These are phyloP conservation scores for Isoetes taiwanensis DNA, from an alignment of 75 land plant genomes.

Conservation along the genomic window DNA sequence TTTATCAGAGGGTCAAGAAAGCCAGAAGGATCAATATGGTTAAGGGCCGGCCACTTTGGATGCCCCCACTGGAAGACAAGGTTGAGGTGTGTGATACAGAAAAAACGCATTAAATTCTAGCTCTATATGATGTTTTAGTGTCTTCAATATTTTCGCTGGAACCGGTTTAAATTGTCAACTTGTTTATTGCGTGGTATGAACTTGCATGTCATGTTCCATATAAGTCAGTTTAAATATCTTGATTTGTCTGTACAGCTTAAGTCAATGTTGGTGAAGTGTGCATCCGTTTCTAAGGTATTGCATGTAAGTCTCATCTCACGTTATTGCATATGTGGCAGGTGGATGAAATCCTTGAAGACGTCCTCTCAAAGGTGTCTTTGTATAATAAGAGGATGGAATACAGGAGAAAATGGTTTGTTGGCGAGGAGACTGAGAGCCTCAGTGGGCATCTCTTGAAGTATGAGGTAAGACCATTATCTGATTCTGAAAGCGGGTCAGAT, in stretches of 20 bases:
- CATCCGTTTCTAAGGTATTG: too few species aligned
- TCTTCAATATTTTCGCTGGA: background rate
- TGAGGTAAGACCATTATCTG: conserved; percentile 4
- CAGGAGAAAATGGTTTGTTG: conserved; percentile 76
- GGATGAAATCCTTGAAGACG: conserved; percentile 62
- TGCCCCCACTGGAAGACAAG: conserved; percentile 69
- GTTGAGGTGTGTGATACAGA: too few species aligned
- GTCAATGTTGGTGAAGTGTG: too few species aligned
- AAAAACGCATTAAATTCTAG: too few species aligned
- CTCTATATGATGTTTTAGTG: too few species aligned
- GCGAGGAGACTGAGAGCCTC: conserved; percentile 20
- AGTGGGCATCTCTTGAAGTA: too few species aligned
- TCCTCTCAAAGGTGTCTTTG: conserved; percentile 52
- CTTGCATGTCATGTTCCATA: too few species aligned
- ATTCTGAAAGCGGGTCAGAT: conserved; percentile 31
- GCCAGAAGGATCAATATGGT: conserved; percentile 82
- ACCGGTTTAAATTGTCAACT: background rate
- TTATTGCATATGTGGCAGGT: conserved; percentile 21
- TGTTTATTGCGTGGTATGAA: background rate
- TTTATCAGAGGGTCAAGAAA: conserved; percentile 93
- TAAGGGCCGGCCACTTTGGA: conserved; percentile 92
- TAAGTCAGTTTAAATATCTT: too few species aligned
- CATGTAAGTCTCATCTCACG: background rate
- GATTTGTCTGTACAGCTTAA: too few species aligned
- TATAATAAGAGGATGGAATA: conserved; percentile 64